These are phyloP conservation scores for Fusarium nurragi DNA, from an alignment of 2,329 filamentous ascomycete species.

Conservation along the genomic window DNA sequence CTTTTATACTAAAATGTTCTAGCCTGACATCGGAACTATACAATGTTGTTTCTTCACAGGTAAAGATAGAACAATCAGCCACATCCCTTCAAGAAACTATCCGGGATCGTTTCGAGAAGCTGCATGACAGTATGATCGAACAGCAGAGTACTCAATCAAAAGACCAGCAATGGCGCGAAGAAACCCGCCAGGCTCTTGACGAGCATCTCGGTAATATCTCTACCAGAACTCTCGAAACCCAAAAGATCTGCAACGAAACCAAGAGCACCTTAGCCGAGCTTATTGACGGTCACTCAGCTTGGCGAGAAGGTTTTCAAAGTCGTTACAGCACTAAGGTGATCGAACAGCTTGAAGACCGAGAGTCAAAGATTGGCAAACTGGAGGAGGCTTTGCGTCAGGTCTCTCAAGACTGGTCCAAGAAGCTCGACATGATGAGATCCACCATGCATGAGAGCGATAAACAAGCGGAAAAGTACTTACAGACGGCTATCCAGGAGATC, in stretches of 20 bases:
- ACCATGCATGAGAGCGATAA: slow-evolving; percentile 19
- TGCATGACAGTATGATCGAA: slow-evolving; percentile 5
- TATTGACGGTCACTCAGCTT: slow-evolving; percentile 4
- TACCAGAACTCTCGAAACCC: slow-evolving; percentile 12
- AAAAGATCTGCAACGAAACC: slow-evolving; percentile 27
- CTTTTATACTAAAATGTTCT: not conserved
- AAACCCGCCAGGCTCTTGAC: not conserved
- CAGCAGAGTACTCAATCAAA: slow-evolving; percentile 3
- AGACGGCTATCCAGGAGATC: slow-evolving; percentile 32
- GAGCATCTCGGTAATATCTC: slow-evolving; percentile 15
- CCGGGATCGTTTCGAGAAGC: slow-evolving; percentile 4
- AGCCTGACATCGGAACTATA: slow-evolving; percentile 33
- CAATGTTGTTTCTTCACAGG: slow-evolving; percentile 19
- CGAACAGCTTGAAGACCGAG: slow-evolving; percentile 32
- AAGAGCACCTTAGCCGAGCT: slow-evolving; percentile 21
- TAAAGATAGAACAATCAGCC: slow-evolving; percentile 10
- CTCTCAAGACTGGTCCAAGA: slow-evolving; percentile 28
- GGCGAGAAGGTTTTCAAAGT: slow-evolving; percentile 5
- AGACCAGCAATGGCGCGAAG: not conserved
- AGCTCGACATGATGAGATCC: slow-evolving; percentile 30
- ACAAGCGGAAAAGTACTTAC: slow-evolving; percentile 28
- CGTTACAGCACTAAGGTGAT: slow-evolving; percentile 26
- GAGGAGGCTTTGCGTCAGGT: slow-evolving; percentile 34
- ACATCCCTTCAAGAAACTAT: slow-evolving; percentile 6
- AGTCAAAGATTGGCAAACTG: slow-evolving; percentile 33